These are phyloP conservation scores for Anisodus acutangulus DNA, from an alignment of 257 asterid species.

Conservation along the genomic window DNA sequence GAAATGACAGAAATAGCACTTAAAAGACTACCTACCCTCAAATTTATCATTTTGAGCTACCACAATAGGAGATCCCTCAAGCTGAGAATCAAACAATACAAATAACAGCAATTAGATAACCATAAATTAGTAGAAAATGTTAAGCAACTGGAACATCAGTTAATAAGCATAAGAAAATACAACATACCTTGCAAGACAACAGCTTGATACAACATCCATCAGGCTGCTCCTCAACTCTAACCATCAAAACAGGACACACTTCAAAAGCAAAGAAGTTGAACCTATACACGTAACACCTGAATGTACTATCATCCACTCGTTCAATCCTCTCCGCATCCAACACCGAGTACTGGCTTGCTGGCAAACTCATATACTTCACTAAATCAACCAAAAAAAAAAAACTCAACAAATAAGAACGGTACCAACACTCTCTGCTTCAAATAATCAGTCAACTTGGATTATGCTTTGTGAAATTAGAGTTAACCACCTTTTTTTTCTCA, in stretches of 20 bases:
- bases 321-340: slow-evolving; percentile 96
- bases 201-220: slow-evolving; percentile 90
- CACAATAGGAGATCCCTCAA: slow-evolving; percentile 86
- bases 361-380: slow-evolving; percentile 96
- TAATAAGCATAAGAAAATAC: not conserved
- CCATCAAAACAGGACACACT: slow-evolving; percentile 92
- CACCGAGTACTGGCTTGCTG: slow-evolving; percentile 98
- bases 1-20: not conserved
- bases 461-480: not conserved
- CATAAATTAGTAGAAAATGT: not conserved
- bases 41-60: slow-evolving; percentile 91
- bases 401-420: not conserved
- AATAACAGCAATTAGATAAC: not conserved
- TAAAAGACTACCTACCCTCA: slow-evolving; percentile 56
- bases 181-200: slow-evolving; percentile 84
- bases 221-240: slow-evolving; percentile 92
- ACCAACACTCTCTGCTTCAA: not conserved
- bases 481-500: not conserved
- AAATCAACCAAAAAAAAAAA: slow-evolving; percentile 28
- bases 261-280: slow-evolving; percentile 86
- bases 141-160: not conserved
- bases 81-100: slow-evolving; percentile 50
- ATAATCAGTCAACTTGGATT: not conserved
- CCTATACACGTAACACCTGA: slow-evolving; percentile 81
- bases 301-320: slow-evolving; percentile 87